Conservation (phyloP, 495 filamentous ascomycete genomes). For the Podospora pseudoanserina region DNA sequence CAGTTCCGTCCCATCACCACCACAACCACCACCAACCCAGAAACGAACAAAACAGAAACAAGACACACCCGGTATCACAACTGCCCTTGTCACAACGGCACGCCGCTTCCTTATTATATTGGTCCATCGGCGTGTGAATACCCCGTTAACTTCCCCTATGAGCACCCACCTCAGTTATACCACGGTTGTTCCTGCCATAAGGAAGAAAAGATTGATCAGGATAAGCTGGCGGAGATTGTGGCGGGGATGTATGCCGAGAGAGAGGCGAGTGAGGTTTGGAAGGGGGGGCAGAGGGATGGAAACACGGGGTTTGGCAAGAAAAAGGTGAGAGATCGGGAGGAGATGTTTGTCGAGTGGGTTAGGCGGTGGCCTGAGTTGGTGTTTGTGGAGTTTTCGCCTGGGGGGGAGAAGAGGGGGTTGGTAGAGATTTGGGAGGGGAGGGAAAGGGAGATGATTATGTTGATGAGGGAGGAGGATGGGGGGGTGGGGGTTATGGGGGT, state of each 20-base stretch:
- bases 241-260: slow-evolving; percentile 1
- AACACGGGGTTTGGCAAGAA: background rate
- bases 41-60: background rate
- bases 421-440: background rate
- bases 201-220: slow-evolving; percentile 13
- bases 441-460: background rate
- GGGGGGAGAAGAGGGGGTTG: background rate
- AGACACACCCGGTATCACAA: slow-evolving; percentile 15
- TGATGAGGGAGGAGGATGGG: background rate
- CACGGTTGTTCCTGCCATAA: slow-evolving; percentile 19
- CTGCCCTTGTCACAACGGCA: slow-evolving; percentile 21
- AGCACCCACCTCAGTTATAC: slow-evolving; percentile 13
- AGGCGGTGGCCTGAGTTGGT: slow-evolving; percentile 3
- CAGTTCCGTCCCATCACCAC: background rate
- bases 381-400: background rate
- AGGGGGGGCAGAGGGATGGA: background rate
- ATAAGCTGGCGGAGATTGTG: slow-evolving; percentile 11
- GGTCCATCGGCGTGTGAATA: slow-evolving; percentile 14
- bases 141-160: slow-evolving; percentile 9
- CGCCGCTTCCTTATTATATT: background rate
- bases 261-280: slow-evolving; percentile 8
- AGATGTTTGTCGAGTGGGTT: slow-evolving; percentile 6
- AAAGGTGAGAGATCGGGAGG: background rate
- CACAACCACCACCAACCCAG: background rate
- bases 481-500: background rate